phyloP scores from a whole-genome alignment of 108 stramenopile genomes.

The Nannochloropsis gaditana region DNA sequence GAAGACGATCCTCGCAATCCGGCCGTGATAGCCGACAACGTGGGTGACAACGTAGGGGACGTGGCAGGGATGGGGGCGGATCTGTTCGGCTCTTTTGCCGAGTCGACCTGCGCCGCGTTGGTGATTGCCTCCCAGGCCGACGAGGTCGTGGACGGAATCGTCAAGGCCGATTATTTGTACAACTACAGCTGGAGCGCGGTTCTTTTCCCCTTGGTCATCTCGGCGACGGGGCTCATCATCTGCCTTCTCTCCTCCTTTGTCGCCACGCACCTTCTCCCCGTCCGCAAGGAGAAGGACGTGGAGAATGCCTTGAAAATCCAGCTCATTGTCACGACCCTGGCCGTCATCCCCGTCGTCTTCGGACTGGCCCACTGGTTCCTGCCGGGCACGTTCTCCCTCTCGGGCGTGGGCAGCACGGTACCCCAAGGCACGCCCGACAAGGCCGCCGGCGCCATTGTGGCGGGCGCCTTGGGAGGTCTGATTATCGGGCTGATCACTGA shows the following conservation, averaged over 20 bases:
- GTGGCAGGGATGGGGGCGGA: slow-evolving; percentile 98
- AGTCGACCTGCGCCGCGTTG: slow-evolving; percentile 91
- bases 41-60: slow-evolving; percentile 98
- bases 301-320: slow-evolving; percentile 87
- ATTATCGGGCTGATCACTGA: slow-evolving; percentile 94
- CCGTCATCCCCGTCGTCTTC: slow-evolving; percentile 87
- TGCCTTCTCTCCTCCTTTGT: slow-evolving; percentile 90
- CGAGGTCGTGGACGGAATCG: slow-evolving; percentile 61
- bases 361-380: slow-evolving; percentile 69
- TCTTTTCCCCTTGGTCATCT: slow-evolving; percentile 88
- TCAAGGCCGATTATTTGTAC: slow-evolving; percentile 52
- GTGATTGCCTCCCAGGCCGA: slow-evolving; percentile 69
- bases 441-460: slow-evolving; percentile 66
- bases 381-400: slow-evolving; percentile 55
- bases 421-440: slow-evolving; percentile 58
- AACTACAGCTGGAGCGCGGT: slow-evolving; percentile 78
- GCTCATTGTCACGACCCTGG: slow-evolving; percentile 85
- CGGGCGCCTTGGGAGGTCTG: slow-evolving; percentile 90
- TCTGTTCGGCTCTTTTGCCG: slow-evolving; percentile 95
- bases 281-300: slow-evolving; percentile 73
- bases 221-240: slow-evolving; percentile 87
- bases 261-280: slow-evolving; percentile 84
- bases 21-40: slow-evolving; percentile 98
- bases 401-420: slow-evolving; percentile 44
- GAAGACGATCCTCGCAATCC: slow-evolving; percentile 99